A percentile compares a stretch with the other conserved stretches of the same genome.
Conservation (phyloP, 1,284 basidiomycete species). For the Lentinula novae-zelandiae region DNA sequence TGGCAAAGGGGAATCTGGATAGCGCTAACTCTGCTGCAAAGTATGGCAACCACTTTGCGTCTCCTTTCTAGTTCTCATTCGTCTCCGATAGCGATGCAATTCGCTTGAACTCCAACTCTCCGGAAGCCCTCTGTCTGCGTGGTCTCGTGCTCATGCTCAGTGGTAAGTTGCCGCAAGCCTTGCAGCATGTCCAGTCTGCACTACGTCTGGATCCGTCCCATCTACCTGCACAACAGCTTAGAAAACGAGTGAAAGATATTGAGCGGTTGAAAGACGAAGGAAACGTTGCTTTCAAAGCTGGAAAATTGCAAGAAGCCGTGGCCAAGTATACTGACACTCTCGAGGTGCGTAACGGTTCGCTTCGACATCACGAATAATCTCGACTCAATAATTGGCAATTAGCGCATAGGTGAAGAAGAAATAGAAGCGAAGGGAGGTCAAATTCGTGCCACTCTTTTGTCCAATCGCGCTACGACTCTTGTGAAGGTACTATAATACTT, state of each 20-base stretch:
- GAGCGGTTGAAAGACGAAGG: conserved; percentile 85
- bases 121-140: conserved; percentile 78
- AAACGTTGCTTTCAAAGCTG: conserved; percentile 72
- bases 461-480: conserved; percentile 82
- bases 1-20: conserved; percentile 68
- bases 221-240: conserved; percentile 62
- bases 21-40: conserved; percentile 68
- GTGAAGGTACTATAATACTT: conserved; percentile 50
- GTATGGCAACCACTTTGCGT: conserved; percentile 37
- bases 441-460: conserved; percentile 75
- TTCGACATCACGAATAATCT: neutral
- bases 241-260: conserved; percentile 76
- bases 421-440: conserved; percentile 74
- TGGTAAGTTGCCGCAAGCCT: conserved; percentile 67
- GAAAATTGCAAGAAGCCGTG: conserved; percentile 60
- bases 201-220: conserved; percentile 80
- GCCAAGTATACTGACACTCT: conserved; percentile 69
- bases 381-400: neutral
- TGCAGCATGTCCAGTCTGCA: conserved; percentile 72
- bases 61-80: conserved; percentile 10
- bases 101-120: conserved; percentile 67
- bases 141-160: conserved; percentile 78
- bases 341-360: conserved; percentile 35
- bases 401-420: conserved; percentile 59
- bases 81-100: conserved; percentile 62